Conservation (phyloP, 2,329 filamentous ascomycete species). For the Penicillium verrucosum region DNA sequence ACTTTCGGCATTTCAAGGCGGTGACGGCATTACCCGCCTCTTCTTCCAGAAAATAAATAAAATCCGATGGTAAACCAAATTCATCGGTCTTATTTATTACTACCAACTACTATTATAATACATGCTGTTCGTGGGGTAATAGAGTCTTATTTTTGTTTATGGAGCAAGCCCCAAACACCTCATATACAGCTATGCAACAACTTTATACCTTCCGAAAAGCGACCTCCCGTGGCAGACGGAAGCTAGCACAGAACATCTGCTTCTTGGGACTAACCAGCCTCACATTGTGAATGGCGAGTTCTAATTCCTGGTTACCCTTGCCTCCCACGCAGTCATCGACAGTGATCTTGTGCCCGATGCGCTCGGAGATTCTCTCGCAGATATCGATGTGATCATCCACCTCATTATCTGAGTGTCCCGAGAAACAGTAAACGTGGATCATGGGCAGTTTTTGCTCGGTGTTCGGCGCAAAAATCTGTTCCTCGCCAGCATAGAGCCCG, state of each 20-base stretch:
- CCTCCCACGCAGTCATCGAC: slow-evolving; percentile 49
- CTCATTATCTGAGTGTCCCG: slow-evolving; percentile 74
- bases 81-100: not conserved
- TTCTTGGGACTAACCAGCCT: slow-evolving; percentile 90
- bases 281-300: slow-evolving; percentile 61
- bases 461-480: slow-evolving; percentile 62
- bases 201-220: slow-evolving; percentile 58
- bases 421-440: slow-evolving; percentile 94
- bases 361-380: slow-evolving; percentile 62
- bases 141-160: slow-evolving; percentile 9
- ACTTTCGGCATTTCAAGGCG: slow-evolving; percentile 22
- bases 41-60: not conserved
- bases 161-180: slow-evolving; percentile 14
- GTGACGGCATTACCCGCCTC: slow-evolving; percentile 15
- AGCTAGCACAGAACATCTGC: slow-evolving; percentile 94
- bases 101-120: not conserved
- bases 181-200: slow-evolving; percentile 11
- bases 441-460: slow-evolving; percentile 66
- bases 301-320: slow-evolving; percentile 57
- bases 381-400: slow-evolving; percentile 58
- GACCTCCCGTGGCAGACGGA: slow-evolving; percentile 76
- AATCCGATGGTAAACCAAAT: not conserved
- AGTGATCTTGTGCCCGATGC: slow-evolving; percentile 58
- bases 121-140: slow-evolving; percentile 16
- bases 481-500: slow-evolving; percentile 73